Evolutionary conservation across 169 alveolate genomes (phyloP).

Genomic region (Plasmodium knowlesi): DNA sequence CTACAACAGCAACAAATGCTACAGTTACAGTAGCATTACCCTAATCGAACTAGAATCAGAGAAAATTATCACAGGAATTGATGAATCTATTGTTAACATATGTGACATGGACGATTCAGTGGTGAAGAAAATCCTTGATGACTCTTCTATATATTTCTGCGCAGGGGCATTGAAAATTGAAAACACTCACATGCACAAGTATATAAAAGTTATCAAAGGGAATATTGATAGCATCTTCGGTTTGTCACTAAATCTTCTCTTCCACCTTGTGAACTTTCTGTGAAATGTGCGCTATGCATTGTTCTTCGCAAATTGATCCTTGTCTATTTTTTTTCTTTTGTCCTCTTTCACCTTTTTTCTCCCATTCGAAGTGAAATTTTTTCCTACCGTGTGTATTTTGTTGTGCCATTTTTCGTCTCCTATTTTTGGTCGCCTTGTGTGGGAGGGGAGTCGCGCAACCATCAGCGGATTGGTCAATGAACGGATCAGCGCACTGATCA

Average conservation of each 20-base stretch:
- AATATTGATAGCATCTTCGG: constrained; percentile 71
- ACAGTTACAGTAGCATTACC: constrained; percentile 55
- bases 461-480: too few relatives aligned
- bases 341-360: background rate
- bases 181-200: constrained; percentile 31
- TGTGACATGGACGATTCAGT: constrained; percentile 29
- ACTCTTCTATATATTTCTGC: constrained; percentile 41
- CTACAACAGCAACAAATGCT: constrained; percentile 37
- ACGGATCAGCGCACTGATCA: too few relatives aligned
- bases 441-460: too few relatives aligned
- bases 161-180: constrained; percentile 73
- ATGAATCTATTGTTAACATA: constrained; percentile 34
- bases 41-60: constrained; percentile 31
- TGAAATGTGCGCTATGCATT: background rate
- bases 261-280: constrained; percentile 37
- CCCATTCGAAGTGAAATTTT: background rate
- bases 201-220: constrained; percentile 48
- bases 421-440: background rate
- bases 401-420: background rate
- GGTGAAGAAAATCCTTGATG: constrained; percentile 20
- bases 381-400: background rate
- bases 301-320: background rate
- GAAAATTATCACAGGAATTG: constrained; percentile 54
- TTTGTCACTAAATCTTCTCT: constrained; percentile 42
- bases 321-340: background rate